phyloP scores from a whole-genome alignment of 352 stramenopile species.

The Phytophthora lateralis region DNA sequence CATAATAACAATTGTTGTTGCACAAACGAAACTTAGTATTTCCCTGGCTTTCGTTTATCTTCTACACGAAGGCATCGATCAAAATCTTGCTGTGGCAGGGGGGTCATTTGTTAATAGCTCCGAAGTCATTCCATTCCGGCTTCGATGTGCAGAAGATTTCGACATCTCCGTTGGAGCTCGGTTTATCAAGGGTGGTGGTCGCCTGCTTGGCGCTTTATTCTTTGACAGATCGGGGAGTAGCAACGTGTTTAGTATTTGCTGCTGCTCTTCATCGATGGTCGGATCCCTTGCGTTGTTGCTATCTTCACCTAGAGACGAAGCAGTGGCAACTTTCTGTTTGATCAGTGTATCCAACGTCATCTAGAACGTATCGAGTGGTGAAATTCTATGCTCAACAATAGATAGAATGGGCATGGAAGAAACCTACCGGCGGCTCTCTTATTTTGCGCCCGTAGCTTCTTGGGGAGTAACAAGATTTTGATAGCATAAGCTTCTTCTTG shows the following conservation, averaged over 20 bases:
- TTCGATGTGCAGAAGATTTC: conserved; percentile 23
- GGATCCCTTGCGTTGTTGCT: conserved; percentile 18
- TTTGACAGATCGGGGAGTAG: conserved; percentile 25
- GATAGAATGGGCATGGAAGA: neutral
- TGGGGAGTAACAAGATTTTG: conserved; percentile 44
- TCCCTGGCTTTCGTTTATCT: no score
- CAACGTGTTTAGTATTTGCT: conserved; percentile 15
- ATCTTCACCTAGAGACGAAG: neutral
- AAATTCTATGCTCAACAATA: neutral
- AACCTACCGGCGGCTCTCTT: conserved; percentile 42
- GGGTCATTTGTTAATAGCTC: conserved; percentile 3
- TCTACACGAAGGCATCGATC: neutral
- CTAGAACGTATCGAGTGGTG: conserved; percentile 14
- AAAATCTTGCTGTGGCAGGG: conserved; percentile 41
- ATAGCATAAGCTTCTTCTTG: conserved; percentile 52
- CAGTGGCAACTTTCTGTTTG: conserved; percentile 28
- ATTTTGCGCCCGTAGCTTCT: conserved; percentile 38
- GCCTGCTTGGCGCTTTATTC: conserved; percentile 6
- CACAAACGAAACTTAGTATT: neutral
- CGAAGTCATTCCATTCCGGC: neutral
- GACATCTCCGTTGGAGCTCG: conserved; percentile 40
- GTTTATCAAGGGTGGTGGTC: neutral
- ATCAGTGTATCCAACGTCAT: conserved; percentile 62
- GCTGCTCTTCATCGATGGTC: conserved; percentile 22
- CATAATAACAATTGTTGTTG: neutral